These are phyloP conservation scores for Penicillium lagena DNA, from an alignment of 495 filamentous ascomycete genomes.

Conservation along the genomic window DNA sequence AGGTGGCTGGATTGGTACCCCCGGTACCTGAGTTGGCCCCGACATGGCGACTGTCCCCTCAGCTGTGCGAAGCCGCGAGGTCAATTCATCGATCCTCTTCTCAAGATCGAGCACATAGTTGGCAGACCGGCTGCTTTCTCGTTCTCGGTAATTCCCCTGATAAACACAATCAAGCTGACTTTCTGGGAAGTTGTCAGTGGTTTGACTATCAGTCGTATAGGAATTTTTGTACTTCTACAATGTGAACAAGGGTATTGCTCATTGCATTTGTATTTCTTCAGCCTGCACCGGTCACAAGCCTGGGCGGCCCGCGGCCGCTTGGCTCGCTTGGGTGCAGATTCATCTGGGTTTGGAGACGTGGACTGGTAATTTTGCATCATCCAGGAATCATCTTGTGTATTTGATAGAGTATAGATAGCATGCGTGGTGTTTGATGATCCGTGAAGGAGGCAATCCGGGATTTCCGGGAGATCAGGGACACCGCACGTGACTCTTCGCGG, in stretches of 20 bases:
- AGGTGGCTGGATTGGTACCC: background rate
- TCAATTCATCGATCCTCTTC: constrained; percentile 31
- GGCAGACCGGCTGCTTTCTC: constrained; percentile 28
- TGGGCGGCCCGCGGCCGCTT: constrained; percentile 35
- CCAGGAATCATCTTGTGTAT: constrained; percentile 2
- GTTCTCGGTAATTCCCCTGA: constrained; percentile 31
- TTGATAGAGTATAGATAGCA: no score
- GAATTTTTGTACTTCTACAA: constrained; percentile 29
- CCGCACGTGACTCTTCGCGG: constrained; percentile 7
- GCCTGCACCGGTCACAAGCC: constrained; percentile 35
- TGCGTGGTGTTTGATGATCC: constrained; percentile 6
- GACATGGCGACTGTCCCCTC: constrained; percentile 9
- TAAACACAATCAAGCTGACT: constrained; percentile 27
- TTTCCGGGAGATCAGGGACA: constrained; percentile 2
- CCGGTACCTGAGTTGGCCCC: constrained; percentile 6
- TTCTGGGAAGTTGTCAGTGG: constrained; percentile 12
- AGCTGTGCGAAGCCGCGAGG: constrained; percentile 17
- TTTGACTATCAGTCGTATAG: background rate
- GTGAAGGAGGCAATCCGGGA: constrained; percentile 3
- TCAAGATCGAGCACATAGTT: constrained; percentile 33
- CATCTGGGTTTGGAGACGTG: constrained; percentile 7
- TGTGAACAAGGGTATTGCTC: constrained; percentile 35
- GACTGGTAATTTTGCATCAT: constrained; percentile 13
- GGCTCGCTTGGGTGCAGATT: constrained; percentile 19
- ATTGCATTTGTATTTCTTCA: constrained; percentile 41